Conservation (phyloP, 306 rosid genomes). For the Morella rubra region DNA sequence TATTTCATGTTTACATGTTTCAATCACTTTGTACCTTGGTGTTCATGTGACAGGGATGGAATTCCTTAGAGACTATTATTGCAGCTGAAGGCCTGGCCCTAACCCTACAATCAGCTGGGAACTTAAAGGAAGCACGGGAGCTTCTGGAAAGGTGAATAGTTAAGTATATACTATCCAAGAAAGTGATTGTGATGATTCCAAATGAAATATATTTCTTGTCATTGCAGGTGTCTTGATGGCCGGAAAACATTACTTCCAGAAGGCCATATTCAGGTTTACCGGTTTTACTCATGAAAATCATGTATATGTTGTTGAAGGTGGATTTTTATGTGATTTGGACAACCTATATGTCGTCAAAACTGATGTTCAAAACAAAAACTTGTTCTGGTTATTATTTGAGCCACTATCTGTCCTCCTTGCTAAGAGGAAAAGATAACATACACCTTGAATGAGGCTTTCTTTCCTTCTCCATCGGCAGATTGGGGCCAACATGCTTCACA, state of each 20-base stretch:
- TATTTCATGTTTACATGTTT: constrained; percentile 4
- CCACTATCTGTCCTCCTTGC: neutral
- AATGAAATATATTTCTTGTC: constrained; percentile 11
- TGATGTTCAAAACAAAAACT: constrained; percentile 7
- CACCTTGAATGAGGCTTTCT: constrained; percentile 5
- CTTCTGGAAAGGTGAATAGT: constrained; percentile 75
- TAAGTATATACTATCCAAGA: neutral
- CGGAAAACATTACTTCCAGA: constrained; percentile 63
- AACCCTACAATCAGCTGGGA: constrained; percentile 56
- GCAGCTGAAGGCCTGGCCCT: constrained; percentile 78
- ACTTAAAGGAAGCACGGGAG: constrained; percentile 63
- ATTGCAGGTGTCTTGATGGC: constrained; percentile 66
- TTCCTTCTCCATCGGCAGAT: constrained; percentile 46
- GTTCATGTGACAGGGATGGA: constrained; percentile 66
- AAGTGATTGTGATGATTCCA: constrained; percentile 17
- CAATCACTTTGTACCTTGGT: constrained; percentile 6
- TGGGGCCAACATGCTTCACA: constrained; percentile 75
- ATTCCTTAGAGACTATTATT: constrained; percentile 67
- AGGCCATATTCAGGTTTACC: constrained; percentile 72
- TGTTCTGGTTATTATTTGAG: neutral
- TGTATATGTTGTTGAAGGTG: neutral
- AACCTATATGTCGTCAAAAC: constrained; percentile 12
- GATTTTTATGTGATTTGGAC: neutral
- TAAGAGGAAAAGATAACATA: neutral
- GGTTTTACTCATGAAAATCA: constrained; percentile 1